A percentile compares a stretch with the other conserved stretches of the same genome.
Evolutionary conservation across 495 filamentous ascomycete genomes (phyloP).

Genomic region (Cladorrhinum samala): DNA sequence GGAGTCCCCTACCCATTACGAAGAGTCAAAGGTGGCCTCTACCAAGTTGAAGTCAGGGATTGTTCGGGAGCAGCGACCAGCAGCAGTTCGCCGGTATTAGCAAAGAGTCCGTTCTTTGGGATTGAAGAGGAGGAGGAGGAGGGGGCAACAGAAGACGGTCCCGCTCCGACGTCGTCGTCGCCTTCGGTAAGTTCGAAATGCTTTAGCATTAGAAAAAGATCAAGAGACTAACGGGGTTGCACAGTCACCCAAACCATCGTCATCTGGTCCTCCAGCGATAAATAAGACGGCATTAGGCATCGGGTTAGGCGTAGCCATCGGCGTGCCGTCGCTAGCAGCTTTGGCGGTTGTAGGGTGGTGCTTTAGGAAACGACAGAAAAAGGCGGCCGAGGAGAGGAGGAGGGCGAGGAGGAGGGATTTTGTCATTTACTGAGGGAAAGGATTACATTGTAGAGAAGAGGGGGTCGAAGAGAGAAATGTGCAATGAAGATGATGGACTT

Average conservation of each 20-base stretch:
- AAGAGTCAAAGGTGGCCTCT: conserved; percentile 29
- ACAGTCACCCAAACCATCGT: too few relatives aligned
- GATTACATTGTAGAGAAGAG: background rate
- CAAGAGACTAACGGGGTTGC: too few relatives aligned
- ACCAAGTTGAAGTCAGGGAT: conserved; percentile 29
- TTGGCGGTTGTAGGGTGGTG: conserved; percentile 20
- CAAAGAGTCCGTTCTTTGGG: conserved; percentile 20
- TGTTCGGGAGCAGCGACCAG: conserved; percentile 4
- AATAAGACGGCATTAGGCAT: conserved; percentile 17
- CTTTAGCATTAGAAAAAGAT: too few relatives aligned
- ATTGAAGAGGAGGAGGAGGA: conserved; percentile 5
- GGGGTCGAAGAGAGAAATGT: background rate
- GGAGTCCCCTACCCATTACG: conserved; percentile 34
- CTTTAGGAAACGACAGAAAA: conserved; percentile 14
- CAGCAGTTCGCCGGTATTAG: conserved; percentile 15
- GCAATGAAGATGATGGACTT: background rate
- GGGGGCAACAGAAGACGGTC: background rate
- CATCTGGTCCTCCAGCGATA: background rate
- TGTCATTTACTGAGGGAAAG: conserved; percentile 20
- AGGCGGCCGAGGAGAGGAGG: conserved; percentile 14
- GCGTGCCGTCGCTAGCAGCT: conserved; percentile 15
- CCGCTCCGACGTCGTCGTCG: background rate
- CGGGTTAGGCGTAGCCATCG: conserved; percentile 25
- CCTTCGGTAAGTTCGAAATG: background rate
- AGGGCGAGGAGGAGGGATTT: conserved; percentile 22